phyloP scores from a whole-genome alignment of 352 stramenopile species.

The Peronospora destructor region DNA sequence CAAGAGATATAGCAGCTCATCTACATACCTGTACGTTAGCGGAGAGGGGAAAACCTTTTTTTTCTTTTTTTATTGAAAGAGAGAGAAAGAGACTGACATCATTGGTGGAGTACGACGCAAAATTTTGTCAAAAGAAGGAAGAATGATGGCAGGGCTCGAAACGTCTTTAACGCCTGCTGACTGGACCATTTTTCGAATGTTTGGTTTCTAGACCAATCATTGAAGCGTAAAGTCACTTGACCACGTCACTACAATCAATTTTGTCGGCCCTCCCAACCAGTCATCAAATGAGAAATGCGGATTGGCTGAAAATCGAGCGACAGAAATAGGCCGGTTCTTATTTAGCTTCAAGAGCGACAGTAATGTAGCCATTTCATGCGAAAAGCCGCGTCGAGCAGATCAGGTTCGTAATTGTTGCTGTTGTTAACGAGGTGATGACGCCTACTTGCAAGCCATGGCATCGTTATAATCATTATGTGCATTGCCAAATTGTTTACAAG shows the following conservation, averaged over 20 bases:
- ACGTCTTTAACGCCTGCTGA: background rate
- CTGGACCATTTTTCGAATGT: slow-evolving; percentile 2
- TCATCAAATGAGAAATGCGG: slow-evolving; percentile 9
- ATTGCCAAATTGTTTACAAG: slow-evolving; percentile 68
- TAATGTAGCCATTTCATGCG: slow-evolving; percentile 19
- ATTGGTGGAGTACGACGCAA: slow-evolving; percentile 25
- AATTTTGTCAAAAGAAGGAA: background rate
- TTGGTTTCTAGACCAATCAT: slow-evolving; percentile 2
- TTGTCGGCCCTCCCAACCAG: slow-evolving; percentile 16
- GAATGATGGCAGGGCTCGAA: background rate
- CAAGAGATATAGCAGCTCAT: background rate
- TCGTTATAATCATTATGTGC: slow-evolving; percentile 48
- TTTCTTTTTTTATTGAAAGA: slow-evolving; percentile 86
- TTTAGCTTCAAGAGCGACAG: background rate
- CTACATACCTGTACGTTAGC: slow-evolving; percentile 38
- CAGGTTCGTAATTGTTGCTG: background rate
- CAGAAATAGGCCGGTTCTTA: background rate
- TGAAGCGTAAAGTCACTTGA: background rate
- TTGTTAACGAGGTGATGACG: background rate
- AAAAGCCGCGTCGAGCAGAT: slow-evolving; percentile 16
- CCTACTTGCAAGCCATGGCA: slow-evolving; percentile 28
- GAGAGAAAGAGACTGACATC: slow-evolving; percentile 81
- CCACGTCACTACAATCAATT: background rate
- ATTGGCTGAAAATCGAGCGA: slow-evolving; percentile 17
- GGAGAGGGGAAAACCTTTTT: slow-evolving; percentile 46